phyloP scores from a whole-genome alignment of 2,329 filamentous ascomycete genomes.

The Aspergillus proliferans region DNA sequence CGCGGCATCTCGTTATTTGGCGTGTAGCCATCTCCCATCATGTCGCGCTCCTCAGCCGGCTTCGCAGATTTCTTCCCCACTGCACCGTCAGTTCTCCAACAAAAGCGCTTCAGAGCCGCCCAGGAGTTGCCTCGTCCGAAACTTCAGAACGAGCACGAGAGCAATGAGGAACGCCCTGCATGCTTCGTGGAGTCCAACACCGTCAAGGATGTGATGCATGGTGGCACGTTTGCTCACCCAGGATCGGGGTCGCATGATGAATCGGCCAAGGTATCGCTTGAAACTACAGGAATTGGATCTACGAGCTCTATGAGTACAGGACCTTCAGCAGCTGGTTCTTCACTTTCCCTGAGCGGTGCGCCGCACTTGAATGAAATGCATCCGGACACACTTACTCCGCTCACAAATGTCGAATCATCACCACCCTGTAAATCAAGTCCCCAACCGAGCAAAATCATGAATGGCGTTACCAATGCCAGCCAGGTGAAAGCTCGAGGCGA shows the following conservation, averaged over 20 bases:
- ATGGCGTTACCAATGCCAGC: constrained; percentile 25
- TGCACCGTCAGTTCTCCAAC: constrained; percentile 59
- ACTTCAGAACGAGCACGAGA: constrained; percentile 24
- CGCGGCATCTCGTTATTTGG: constrained; percentile 27
- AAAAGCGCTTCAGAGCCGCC: constrained; percentile 44
- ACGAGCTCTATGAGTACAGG: constrained; percentile 65
- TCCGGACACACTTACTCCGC: constrained; percentile 53
- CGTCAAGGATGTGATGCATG: constrained; percentile 8
- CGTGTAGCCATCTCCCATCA: constrained; percentile 49
- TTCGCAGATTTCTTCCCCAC: constrained; percentile 83
- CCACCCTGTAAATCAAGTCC: constrained; percentile 56
- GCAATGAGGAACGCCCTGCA: constrained; percentile 10
- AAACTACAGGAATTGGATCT: constrained; percentile 61
- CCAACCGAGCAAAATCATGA: constrained; percentile 34
- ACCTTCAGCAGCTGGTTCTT: constrained; percentile 64
- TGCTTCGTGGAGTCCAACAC: constrained; percentile 6
- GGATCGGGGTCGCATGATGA: constrained; percentile 9
- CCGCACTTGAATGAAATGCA: constrained; percentile 51
- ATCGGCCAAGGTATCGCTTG: constrained; percentile 11
- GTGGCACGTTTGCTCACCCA: constrained; percentile 10
- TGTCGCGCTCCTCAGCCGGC: constrained; percentile 74
- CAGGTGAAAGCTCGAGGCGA: constrained; percentile 22
- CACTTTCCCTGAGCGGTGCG: constrained; percentile 46
- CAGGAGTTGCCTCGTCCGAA: constrained; percentile 58
- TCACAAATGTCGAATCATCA: constrained; percentile 62